Conservation (phyloP, 345 rosid genomes). For the Pugionium dolabratum region DNA sequence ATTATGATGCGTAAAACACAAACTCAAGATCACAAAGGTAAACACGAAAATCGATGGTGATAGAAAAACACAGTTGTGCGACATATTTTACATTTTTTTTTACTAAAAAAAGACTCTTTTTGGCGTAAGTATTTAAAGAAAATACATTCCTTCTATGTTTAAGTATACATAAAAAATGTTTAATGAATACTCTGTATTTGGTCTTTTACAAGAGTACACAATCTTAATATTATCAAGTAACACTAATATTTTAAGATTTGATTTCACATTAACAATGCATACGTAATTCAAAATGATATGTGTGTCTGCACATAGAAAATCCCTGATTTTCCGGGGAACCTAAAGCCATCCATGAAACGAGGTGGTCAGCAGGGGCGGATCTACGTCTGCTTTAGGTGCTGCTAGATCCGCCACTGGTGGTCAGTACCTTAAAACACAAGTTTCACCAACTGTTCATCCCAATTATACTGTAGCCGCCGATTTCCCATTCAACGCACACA, state of each 20-base stretch:
- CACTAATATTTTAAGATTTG: conserved; percentile 25
- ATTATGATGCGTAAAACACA: neutral
- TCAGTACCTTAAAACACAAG: conserved; percentile 52
- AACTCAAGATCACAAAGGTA: neutral
- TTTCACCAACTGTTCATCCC: conserved; percentile 47
- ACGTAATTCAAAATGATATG: no score
- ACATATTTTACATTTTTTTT: no score
- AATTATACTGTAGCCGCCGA: conserved; percentile 30
- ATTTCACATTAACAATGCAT: conserved; percentile 32
- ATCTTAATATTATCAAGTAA: conserved; percentile 35
- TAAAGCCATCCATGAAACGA: conserved; percentile 48
- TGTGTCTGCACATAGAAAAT: conserved; percentile 33
- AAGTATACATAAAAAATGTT: neutral
- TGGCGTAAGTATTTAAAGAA: no score
- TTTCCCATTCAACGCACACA: conserved; percentile 27
- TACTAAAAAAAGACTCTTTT: no score
- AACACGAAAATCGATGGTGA: neutral
- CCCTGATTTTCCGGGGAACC: conserved; percentile 38
- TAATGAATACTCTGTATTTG: conserved; percentile 10
- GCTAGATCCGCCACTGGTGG: neutral
- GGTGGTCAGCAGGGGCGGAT: conserved; percentile 12
- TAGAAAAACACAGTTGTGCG: no score
- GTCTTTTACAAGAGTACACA: conserved; percentile 32
- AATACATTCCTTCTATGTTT: neutral
- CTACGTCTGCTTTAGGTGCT: no score